Percentiles rank a stretch among this genome's conserved stretches.
These are phyloP conservation scores for Emydomyces testavorans DNA, from an alignment of 2,329 filamentous ascomycete genomes.

Conservation along the genomic window DNA sequence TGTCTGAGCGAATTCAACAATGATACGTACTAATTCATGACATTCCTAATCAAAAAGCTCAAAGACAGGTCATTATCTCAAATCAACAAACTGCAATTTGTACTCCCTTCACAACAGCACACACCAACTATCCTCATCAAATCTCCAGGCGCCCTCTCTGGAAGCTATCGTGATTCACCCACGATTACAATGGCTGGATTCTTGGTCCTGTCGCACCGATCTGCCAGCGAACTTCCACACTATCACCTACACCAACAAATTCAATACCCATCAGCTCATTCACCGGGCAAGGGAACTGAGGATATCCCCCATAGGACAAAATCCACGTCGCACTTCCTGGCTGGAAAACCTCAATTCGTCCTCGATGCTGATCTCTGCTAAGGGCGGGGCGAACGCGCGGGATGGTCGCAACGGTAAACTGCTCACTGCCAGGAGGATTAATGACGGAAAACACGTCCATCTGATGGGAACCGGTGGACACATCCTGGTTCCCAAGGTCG, in stretches of 20 bases:
- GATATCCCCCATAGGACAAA: constrained; percentile 16
- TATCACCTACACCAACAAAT: constrained; percentile 21
- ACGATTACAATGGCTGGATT: constrained; percentile 14
- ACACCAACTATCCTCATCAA: no score
- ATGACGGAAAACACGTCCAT: constrained; percentile 21
- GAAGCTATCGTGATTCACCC: no score
- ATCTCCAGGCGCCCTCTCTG: no score
- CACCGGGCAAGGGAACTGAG: constrained; percentile 20
- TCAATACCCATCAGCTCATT: constrained; percentile 19
- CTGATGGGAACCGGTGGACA: constrained; percentile 19
- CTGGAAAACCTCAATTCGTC: constrained; percentile 14
- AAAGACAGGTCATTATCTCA: no score
- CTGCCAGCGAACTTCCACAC: constrained; percentile 19
- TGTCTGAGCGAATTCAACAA: no score
- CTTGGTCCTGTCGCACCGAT: constrained; percentile 20
- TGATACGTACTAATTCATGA: no score
- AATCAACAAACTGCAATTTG: no score
- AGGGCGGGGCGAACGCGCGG: constrained; percentile 13
- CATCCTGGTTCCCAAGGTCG: constrained; percentile 19
- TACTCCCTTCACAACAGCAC: no score
- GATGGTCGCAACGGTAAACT: constrained; percentile 2
- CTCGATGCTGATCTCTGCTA: constrained; percentile 18
- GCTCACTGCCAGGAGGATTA: constrained; percentile 14
- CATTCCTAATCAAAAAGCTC: no score
- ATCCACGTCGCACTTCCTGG: constrained; percentile 19